Percentiles rank a stretch among this genome's conserved stretches.
phyloP scores from a whole-genome alignment of 805 yeast genomes.

The Starmerella scarabaei region DNA sequence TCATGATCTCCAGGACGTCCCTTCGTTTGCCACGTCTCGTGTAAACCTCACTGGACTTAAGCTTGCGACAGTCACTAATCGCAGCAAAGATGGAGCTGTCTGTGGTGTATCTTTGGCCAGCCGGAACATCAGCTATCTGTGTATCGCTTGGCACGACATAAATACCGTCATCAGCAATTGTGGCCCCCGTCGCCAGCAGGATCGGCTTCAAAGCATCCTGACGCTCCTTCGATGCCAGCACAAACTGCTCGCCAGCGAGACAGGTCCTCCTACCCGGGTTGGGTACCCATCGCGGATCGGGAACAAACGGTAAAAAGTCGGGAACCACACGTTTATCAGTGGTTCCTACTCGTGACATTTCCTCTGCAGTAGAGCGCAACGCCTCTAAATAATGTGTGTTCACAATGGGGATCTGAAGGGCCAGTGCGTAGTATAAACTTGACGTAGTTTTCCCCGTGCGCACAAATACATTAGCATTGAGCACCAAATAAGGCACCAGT shows the following conservation, averaged over 20 bases:
- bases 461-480: conserved; percentile 24
- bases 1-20: conserved; percentile 5
- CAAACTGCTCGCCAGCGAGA: conserved; percentile 22
- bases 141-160: not conserved
- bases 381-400: conserved; percentile 20
- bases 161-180: not conserved
- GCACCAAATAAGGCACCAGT: conserved; percentile 16
- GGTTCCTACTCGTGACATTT: conserved; percentile 18
- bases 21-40: too few species aligned
- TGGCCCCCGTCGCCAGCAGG: conserved; percentile 24
- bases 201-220: conserved; percentile 19
- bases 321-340: conserved; percentile 19
- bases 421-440: conserved; percentile 27
- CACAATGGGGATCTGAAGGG: conserved; percentile 26
- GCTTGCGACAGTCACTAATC: conserved; percentile 2
- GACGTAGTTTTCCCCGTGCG: conserved; percentile 22
- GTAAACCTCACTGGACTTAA: too few species aligned
- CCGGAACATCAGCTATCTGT: not conserved
- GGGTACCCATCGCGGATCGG: conserved; percentile 21
- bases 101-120: not conserved
- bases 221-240: conserved; percentile 21
- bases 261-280: conserved; percentile 21
- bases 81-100: not conserved
- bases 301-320: conserved; percentile 19
- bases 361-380: conserved; percentile 13